Evolutionary conservation across 2,329 filamentous ascomycete species (phyloP), one percentile per base, ranked within the genome.

Genomic region (Dryadomyces sulphureus): DNA sequence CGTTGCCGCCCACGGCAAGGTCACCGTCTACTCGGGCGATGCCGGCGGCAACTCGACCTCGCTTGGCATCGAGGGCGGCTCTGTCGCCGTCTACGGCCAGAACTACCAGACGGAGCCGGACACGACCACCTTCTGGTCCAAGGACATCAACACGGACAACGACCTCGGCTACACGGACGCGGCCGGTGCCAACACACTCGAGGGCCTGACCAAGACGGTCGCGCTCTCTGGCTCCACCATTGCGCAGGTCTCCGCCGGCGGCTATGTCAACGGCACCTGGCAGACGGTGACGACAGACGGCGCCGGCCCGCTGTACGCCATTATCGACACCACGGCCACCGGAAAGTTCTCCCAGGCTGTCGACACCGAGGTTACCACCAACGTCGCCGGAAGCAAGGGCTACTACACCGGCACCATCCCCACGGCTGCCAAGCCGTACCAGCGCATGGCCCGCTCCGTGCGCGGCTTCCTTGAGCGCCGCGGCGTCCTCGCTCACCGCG

Each of bases 251-350:
- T 66, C 65, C 7, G 54, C 65, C 0, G 77, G 77, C 42, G 79
- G 78, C 47, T 54, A 66, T 46, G 54, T 82, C 49, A 63, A 63
- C 53, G 80, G 82, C 68, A 81, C 75, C 1, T 64, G 81, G 9
- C 78, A 81, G 62, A 77, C 81, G 59, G 76, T 82, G 58, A 82
- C 81, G 61, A 67, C 66, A 34, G 79, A 83, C 53, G 79, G 79
- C 48, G 78, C 38, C 17, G 79, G 79, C 17, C 77, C 77, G 2
- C 81, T 79, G 61, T 71, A 65, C 7, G 80, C 77, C 64, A 76
- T 76, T 67, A 77, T 81, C 57, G 78, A 79, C 55, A 60, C 65
- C 46, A 75, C 77, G 48, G 78, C 65, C 47, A 77, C 75, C 5
- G 77, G 68, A 21, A 56, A 64, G 41, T 58, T 63, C 52, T 79